Evolutionary conservation across 2,329 filamentous ascomycete genomes (phyloP).

Genomic region (Podosphaera aphanis): DNA sequence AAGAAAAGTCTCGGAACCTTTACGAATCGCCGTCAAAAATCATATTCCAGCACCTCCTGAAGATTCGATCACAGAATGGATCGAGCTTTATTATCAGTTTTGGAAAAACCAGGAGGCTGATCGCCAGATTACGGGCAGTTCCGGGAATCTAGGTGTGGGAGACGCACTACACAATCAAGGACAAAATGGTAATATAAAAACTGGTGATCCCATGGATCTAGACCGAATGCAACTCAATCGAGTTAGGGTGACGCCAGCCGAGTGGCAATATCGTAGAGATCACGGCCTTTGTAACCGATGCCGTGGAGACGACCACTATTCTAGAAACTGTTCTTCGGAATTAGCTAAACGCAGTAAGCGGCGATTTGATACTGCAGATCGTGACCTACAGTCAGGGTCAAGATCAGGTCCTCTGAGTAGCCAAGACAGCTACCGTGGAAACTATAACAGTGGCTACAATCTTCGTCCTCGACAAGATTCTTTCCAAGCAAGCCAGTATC

Average conservation of each 20-base stretch:
- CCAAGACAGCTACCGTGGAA: not conserved
- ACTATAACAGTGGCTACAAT: not conserved
- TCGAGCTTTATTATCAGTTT: not conserved
- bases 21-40: not conserved
- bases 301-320: not conserved
- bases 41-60: not conserved
- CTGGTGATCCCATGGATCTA: not conserved
- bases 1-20: not conserved
- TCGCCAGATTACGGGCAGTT: not conserved
- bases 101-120: not conserved
- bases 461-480: not conserved
- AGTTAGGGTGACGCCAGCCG: not conserved
- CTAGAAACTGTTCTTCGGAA: not conserved
- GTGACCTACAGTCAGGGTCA: not conserved
- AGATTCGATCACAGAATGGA: not conserved
- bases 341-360: not conserved
- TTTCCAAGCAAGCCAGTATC: not conserved
- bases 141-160: too few species aligned
- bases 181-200: not conserved
- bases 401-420: not conserved
- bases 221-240: not conserved
- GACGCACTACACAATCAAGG: not conserved
- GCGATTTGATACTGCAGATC: not conserved
- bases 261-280: not conserved
- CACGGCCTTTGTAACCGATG: not conserved